Percentiles rank a stretch among this genome's conserved stretches.
These are phyloP conservation scores for Pichia eremophila DNA, from an alignment of 805 yeast genomes.

Conservation along the genomic window DNA sequence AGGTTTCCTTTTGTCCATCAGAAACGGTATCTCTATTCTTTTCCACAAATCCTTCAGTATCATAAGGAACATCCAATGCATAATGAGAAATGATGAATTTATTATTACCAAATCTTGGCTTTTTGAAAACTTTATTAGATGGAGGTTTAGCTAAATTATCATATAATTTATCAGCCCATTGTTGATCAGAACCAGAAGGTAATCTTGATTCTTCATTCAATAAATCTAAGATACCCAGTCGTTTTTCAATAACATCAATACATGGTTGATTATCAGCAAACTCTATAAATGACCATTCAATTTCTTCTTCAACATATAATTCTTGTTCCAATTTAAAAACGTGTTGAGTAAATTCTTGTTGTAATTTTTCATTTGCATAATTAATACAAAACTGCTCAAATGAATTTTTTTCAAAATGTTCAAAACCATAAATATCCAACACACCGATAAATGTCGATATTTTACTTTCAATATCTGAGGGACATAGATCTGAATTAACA, in stretches of 20 bases:
- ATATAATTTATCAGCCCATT: slow-evolving; percentile 87
- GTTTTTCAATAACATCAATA: slow-evolving; percentile 82
- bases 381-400: slow-evolving; percentile 97
- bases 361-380: slow-evolving; percentile 93
- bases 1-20: slow-evolving; percentile 85
- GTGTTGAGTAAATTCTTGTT: slow-evolving; percentile 95
- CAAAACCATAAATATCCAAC: slow-evolving; percentile 94
- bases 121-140: slow-evolving; percentile 67
- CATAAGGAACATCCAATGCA: slow-evolving; percentile 89
- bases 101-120: slow-evolving; percentile 89
- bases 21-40: slow-evolving; percentile 96
- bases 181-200: slow-evolving; percentile 87
- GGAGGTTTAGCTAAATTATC: slow-evolving; percentile 75
- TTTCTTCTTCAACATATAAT: slow-evolving; percentile 84
- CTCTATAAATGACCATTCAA: slow-evolving; percentile 94
- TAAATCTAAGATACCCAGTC: slow-evolving; percentile 76
- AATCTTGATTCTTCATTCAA: slow-evolving; percentile 92
- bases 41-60: slow-evolving; percentile 90
- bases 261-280: slow-evolving; percentile 96
- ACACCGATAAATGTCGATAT: slow-evolving; percentile 75
- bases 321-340: slow-evolving; percentile 96
- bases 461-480: slow-evolving; percentile 52
- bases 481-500: slow-evolving; percentile 74
- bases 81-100: slow-evolving; percentile 88
- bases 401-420: slow-evolving; percentile 87